These are phyloP conservation scores for Neospermospora avenae DNA, from an alignment of 2,329 filamentous ascomycete species.

Conservation along the genomic window DNA sequence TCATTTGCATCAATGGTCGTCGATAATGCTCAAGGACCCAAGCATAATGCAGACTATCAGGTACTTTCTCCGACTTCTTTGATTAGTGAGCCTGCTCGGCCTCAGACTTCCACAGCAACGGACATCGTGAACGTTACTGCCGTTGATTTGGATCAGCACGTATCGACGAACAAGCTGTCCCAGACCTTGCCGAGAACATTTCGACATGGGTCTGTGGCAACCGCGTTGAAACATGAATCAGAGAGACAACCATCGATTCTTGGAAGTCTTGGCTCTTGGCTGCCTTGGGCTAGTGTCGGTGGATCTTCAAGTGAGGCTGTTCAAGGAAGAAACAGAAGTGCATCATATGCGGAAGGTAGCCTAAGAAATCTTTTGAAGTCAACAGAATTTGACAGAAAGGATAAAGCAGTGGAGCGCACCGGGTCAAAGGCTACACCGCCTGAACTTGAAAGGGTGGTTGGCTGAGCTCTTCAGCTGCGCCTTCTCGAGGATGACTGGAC, in stretches of 20 bases:
- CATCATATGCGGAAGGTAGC: constrained; percentile 53
- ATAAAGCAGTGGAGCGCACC: constrained; percentile 30
- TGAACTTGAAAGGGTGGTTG: background rate
- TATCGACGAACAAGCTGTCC: constrained; percentile 20
- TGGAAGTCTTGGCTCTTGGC: constrained; percentile 32
- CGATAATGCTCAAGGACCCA: constrained; percentile 37
- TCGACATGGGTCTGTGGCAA: constrained; percentile 30
- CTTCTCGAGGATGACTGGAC: background rate
- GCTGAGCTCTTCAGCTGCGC: background rate
- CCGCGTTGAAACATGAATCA: constrained; percentile 22
- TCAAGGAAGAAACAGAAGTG: constrained; percentile 30
- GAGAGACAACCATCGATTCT: constrained; percentile 26
- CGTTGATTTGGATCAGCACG: constrained; percentile 15
- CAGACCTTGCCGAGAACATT: constrained; percentile 28
- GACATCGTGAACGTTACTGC: constrained; percentile 25
- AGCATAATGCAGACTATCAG: constrained; percentile 35
- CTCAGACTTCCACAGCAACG: constrained; percentile 49
- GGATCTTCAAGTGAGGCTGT: constrained; percentile 16
- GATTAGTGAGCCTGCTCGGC: constrained; percentile 53
- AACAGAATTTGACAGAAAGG: constrained; percentile 34
- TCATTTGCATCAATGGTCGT: constrained; percentile 45
- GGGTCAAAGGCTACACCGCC: constrained; percentile 11
- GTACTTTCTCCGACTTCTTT: constrained; percentile 42
- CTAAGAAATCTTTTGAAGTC: constrained; percentile 50
- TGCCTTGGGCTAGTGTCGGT: constrained; percentile 30